Percentiles rank a stretch among this genome's conserved stretches.
phyloP scores from a whole-genome alignment of 139 green algal genomes.

The Chlorella sp. region DNA sequence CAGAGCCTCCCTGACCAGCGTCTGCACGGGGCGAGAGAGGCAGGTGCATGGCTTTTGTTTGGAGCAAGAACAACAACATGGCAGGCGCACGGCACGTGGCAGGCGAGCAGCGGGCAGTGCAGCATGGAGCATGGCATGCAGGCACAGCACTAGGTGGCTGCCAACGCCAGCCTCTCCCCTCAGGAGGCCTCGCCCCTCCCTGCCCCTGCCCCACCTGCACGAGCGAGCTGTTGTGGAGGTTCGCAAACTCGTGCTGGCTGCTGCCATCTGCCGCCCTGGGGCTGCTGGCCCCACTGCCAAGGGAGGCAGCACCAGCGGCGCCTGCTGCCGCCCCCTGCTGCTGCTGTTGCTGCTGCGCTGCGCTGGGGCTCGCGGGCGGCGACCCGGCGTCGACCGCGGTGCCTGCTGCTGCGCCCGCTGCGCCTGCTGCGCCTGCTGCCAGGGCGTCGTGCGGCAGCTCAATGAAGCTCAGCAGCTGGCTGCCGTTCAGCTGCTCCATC shows the following conservation, averaged over 20 bases:
- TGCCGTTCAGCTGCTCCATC: conserved; percentile 53
- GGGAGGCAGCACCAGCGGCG: no score
- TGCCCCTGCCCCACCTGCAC: background rate
- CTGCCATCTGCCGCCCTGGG: background rate
- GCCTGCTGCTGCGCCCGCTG: background rate
- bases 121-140: no score
- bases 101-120: no score
- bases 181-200: no score
- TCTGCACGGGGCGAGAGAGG: background rate
- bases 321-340: background rate
- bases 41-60: no score
- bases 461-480: conserved; percentile 58
- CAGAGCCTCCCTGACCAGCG: conserved; percentile 10
- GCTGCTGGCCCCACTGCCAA: background rate
- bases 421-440: background rate
- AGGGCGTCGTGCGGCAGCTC: conserved; percentile 5
- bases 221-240: conserved; percentile 28
- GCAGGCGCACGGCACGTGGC: no score
- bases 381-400: background rate
- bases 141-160: no score
- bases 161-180: no score
- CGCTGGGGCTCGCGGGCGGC: background rate
- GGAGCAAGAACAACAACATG: no score
- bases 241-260: conserved; percentile 9
- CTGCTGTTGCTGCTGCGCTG: background rate